These are phyloP conservation scores for Microbotryum lychnidis-dioicae DNA, from an alignment of 1,284 basidiomycete genomes.

Conservation along the genomic window DNA sequence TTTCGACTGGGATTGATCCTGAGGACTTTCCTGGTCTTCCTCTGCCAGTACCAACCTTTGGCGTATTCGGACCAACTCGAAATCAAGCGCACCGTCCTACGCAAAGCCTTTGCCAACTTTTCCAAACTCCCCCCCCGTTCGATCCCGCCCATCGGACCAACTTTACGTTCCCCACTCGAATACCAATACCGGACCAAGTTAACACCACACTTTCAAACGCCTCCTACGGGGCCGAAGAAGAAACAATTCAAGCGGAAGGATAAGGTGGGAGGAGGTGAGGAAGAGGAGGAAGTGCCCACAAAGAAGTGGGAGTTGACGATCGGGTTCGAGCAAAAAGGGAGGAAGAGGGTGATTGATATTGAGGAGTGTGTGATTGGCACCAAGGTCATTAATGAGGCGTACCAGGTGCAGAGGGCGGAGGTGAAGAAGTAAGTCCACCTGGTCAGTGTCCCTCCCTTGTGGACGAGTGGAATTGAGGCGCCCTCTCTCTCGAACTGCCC, in stretches of 20 bases:
- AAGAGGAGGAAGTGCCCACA: conserved; percentile 25
- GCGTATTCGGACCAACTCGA: conserved; percentile 78
- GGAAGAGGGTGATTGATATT: conserved; percentile 75
- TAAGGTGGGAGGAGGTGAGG: conserved; percentile 26
- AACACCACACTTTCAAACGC: conserved; percentile 88
- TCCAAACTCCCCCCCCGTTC: conserved; percentile 54
- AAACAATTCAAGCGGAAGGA: conserved; percentile 27
- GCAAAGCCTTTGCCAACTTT: conserved; percentile 73
- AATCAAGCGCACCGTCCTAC: conserved; percentile 78
- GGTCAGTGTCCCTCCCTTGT: neutral
- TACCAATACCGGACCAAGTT: conserved; percentile 95
- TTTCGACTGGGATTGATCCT: neutral
- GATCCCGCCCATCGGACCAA: conserved; percentile 63
- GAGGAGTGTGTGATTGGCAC: conserved; percentile 96
- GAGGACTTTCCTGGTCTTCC: conserved; percentile 55
- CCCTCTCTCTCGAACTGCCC: neutral
- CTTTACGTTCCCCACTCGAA: conserved; percentile 76
- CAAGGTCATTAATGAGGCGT: conserved; percentile 56
- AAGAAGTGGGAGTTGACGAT: conserved; percentile 52
- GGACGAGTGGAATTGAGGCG: neutral
- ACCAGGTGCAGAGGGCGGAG: conserved; percentile 55
- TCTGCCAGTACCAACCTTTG: conserved; percentile 68
- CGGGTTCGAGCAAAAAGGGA: conserved; percentile 80
- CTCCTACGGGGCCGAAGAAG: conserved; percentile 46
- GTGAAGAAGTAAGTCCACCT: conserved; percentile 55